Base-by-base conservation (phyloP, 2,329 filamentous ascomycete genomes). In the Microsporum audouinii region DNA sequence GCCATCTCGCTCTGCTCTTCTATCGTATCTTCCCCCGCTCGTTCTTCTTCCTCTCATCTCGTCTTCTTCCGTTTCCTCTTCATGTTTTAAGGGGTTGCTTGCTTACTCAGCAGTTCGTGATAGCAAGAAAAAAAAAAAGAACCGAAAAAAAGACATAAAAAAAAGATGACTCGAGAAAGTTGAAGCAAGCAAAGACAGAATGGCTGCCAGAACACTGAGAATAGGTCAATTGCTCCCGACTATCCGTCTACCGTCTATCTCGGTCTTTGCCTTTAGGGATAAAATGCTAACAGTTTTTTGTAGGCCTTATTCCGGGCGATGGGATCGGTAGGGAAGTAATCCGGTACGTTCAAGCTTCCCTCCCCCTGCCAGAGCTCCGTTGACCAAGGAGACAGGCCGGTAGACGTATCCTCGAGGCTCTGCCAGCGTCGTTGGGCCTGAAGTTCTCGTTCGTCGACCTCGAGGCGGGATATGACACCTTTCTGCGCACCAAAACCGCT, bases 311-410 rank as follows among this genome's bases (percentile, higher is more conserved):
- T 73, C 89, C 94, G 70, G 94, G 94, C 72, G 94, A 99, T 78
- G 94, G 94, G 77, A 99, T 99, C 78, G 94, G 94, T 77, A 89
- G 89, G 73, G 94, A 99, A 79, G 94, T 99, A 75, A 97, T 99
- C 76, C 94, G 66, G 88, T 79, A 71, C 62, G 71, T 64, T 43
- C 61, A 59, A 62, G 62, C 57, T 61, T 36, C 34, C 14, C 45
- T 57, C 58, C 34, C 34, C 17, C 29, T 36, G 57, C 55, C 38
- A 60, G 66, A 60, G 43, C 47, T 43, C 41, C 43, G n/a, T 33
- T 51, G 57, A 41, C 33, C 49, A 43, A 12, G 41, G 51, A 36
- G 14, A 51, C 60, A 79, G 78, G 84, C 94, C 60, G 94, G 92
- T 58, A 89, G 90, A 70, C 87, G 88, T 66, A 81, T 97, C 68